Evolutionary conservation across 176 grass and related monocot species (phyloP).

Genomic region (Oryza longistaminata): DNA sequence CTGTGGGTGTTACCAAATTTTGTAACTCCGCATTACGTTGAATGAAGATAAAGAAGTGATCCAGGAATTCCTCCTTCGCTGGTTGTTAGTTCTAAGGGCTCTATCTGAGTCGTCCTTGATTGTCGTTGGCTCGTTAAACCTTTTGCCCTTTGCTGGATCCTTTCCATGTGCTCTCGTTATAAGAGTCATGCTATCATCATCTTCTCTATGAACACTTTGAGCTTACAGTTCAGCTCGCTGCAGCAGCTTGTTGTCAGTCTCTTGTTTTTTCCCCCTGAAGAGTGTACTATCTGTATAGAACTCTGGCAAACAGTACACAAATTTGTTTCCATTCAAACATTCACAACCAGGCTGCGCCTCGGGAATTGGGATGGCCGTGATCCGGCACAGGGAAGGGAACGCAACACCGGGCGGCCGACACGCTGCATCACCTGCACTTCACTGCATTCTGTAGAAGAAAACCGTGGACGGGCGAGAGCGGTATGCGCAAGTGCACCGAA

Average conservation of each 20-base stretch:
- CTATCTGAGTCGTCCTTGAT: background rate
- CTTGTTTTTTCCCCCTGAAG: background rate
- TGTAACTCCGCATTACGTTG: conserved; percentile 21
- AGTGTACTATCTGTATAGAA: too few species aligned
- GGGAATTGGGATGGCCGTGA: background rate
- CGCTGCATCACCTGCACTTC: background rate
- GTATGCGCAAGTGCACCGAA: conserved; percentile 22
- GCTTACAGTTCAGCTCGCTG: background rate
- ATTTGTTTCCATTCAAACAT: background rate
- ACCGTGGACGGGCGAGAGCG: conserved; percentile 15
- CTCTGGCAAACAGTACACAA: background rate
- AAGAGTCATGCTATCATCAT: background rate
- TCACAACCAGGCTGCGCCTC: background rate
- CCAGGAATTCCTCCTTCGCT: background rate
- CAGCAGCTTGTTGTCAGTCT: background rate
- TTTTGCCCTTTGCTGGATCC: background rate
- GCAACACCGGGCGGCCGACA: background rate
- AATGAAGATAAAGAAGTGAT: conserved; percentile 3
- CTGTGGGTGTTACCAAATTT: background rate
- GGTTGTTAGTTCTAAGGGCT: background rate
- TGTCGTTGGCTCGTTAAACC: background rate
- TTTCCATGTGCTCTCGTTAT: background rate
- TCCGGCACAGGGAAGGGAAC: background rate
- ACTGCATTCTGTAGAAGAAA: background rate
- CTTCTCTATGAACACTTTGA: background rate